phyloP scores from a whole-genome alignment of 441 rosid species.

The Dalechampia spathulata region DNA sequence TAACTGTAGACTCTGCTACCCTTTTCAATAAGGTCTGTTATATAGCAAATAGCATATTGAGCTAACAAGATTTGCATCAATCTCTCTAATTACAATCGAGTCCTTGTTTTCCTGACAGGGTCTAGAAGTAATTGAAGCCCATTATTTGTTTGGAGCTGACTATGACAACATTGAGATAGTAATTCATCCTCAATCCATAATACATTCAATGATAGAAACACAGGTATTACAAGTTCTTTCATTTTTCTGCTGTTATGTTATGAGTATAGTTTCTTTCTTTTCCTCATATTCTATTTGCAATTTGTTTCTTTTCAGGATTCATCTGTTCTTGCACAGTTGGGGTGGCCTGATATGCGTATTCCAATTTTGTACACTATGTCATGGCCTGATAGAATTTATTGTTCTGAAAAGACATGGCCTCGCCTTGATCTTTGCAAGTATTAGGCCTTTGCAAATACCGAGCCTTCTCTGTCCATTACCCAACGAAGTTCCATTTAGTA shows the following conservation, averaged over 20 bases:
- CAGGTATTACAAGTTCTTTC: conserved; percentile 38
- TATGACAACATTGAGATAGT: conserved; percentile 84
- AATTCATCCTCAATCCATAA: conserved; percentile 85
- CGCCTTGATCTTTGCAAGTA: conserved; percentile 96
- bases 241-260: background rate
- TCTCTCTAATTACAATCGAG: background rate
- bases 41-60: conserved; percentile 3
- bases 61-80: background rate
- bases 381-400: conserved; percentile 86
- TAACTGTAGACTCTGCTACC: conserved; percentile 93
- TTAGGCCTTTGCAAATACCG: too few species aligned
- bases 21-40: conserved; percentile 80
- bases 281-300: conserved; percentile 1
- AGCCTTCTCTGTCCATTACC: too few species aligned
- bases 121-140: conserved; percentile 93
- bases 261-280: conserved; percentile 7
- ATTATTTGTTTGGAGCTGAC: conserved; percentile 88
- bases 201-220: conserved; percentile 92
- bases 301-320: conserved; percentile 57
- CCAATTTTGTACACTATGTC: conserved; percentile 95
- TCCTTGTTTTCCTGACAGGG: conserved; percentile 44
- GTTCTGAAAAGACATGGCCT: conserved; percentile 94
- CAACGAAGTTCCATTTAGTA: too few species aligned
- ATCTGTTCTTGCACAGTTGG: conserved; percentile 84
- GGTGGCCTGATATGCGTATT: conserved; percentile 94